A percentile compares a stretch with the other conserved stretches of the same genome.
These are phyloP conservation scores for Plasmodium knowlesi DNA, from an alignment of 169 alveolate genomes.

Conservation along the genomic window DNA sequence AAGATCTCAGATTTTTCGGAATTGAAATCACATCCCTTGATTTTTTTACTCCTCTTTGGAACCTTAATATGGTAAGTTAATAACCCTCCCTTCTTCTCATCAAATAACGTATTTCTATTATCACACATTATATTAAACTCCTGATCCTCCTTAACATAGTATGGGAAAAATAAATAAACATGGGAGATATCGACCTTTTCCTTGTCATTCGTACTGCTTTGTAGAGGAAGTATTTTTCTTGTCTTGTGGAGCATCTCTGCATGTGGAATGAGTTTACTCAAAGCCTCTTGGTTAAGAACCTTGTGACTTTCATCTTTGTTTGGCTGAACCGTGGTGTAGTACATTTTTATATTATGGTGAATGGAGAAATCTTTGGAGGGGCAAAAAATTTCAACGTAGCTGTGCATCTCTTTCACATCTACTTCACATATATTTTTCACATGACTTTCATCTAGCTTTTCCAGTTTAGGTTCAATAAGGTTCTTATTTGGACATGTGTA, in stretches of 20 bases:
- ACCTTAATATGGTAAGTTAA: background rate
- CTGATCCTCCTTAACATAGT: constrained; percentile 2
- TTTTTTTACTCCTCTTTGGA: constrained; percentile 29
- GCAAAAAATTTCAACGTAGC: constrained; percentile 29
- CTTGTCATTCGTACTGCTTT: background rate
- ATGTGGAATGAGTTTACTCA: constrained; percentile 22
- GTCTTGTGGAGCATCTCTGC: constrained; percentile 41
- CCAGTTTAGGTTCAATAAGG: constrained; percentile 8
- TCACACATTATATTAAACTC: constrained; percentile 38
- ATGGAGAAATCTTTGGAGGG: constrained; percentile 26
- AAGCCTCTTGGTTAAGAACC: background rate
- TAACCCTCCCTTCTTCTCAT: constrained; percentile 14
- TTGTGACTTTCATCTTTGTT: background rate
- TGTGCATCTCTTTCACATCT: background rate
- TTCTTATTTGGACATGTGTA: constrained; percentile 6
- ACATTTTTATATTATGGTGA: background rate
- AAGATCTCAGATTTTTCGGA: background rate
- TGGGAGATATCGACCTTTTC: constrained; percentile 19
- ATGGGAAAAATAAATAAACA: constrained; percentile 40
- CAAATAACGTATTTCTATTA: background rate
- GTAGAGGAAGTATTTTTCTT: background rate
- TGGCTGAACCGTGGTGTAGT: constrained; percentile 21
- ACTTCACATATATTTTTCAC: constrained; percentile 19
- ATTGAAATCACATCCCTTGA: constrained; percentile 53
- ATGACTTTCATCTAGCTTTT: background rate